phyloP scores from a whole-genome alignment of 495 filamentous ascomycete species.

The Margaritispora aquatica region DNA sequence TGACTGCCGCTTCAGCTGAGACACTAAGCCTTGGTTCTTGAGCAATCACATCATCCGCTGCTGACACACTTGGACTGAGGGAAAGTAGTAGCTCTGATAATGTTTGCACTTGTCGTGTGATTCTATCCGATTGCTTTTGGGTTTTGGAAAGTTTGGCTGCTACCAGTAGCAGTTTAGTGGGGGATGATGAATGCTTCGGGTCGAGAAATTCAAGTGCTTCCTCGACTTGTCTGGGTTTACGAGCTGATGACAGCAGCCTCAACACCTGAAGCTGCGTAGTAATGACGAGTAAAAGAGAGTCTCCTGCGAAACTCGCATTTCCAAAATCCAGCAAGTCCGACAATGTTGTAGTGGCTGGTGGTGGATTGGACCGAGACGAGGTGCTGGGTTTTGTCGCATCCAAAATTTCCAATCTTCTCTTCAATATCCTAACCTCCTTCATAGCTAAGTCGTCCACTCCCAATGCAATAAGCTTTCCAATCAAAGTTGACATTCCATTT shows the following conservation, averaged over 20 bases:
- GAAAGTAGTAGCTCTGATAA: conserved; percentile 62
- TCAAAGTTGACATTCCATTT: conserved; percentile 71
- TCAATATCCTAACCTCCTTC: conserved; percentile 68
- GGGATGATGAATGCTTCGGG: conserved; percentile 50
- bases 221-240: conserved; percentile 45
- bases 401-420: conserved; percentile 48
- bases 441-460: conserved; percentile 69
- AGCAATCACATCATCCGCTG: conserved; percentile 42
- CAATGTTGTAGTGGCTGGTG: conserved; percentile 39
- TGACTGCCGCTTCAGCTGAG: conserved; percentile 53
- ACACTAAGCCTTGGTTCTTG: conserved; percentile 42
- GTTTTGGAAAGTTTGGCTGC: conserved; percentile 42
- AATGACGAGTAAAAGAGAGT: conserved; percentile 40
- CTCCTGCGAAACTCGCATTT: conserved; percentile 30
- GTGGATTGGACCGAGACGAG: conserved; percentile 18
- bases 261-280: conserved; percentile 47
- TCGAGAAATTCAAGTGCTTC: conserved; percentile 37
- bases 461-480: conserved; percentile 64
- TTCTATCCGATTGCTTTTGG: conserved; percentile 46
- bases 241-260: conserved; percentile 40
- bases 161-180: conserved; percentile 52
- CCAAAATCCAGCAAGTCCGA: conserved; percentile 59
- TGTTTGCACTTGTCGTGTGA: conserved; percentile 61
- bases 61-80: conserved; percentile 51
- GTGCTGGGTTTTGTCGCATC: conserved; percentile 26